A percentile compares a stretch with the other conserved stretches of the same genome.
Conservation (phyloP, 2,329 filamentous ascomycete genomes). For the Verticillium longisporum region DNA sequence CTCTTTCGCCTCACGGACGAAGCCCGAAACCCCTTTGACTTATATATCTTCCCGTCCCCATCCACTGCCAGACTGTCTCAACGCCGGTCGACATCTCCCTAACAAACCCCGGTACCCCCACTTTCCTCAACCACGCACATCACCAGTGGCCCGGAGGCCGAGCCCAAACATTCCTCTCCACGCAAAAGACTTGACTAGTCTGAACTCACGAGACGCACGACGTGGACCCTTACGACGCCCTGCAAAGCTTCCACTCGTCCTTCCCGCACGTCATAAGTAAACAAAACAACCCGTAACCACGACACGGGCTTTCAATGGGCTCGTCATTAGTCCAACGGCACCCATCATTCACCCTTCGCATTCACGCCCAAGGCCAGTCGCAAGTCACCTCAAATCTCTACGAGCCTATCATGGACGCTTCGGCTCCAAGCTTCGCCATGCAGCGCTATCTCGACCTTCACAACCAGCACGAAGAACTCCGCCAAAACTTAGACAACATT, state of each 20-base stretch:
- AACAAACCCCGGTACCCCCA: neutral
- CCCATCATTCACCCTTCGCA: constrained; percentile 9
- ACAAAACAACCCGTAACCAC: neutral
- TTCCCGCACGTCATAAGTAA: neutral
- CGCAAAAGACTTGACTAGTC: neutral
- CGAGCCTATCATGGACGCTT: constrained; percentile 12
- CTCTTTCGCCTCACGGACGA: neutral
- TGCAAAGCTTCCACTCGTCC: neutral
- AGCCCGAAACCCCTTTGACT: neutral
- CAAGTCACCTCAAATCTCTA: constrained; percentile 2
- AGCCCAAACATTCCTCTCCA: neutral
- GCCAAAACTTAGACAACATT: constrained; percentile 43
- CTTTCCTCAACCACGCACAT: neutral
- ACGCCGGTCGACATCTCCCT: neutral
- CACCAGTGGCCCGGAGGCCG: too few species aligned
- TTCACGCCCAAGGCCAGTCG: constrained; percentile 7
- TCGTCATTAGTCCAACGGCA: constrained; percentile 10
- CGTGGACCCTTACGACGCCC: constrained; percentile 1
- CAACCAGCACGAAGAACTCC: constrained; percentile 47
- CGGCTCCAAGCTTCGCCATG: constrained; percentile 40
- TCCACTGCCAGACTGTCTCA: neutral
- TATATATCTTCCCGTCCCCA: neutral
- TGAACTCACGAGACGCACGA: neutral
- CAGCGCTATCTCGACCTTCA: constrained; percentile 48
- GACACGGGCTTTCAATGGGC: constrained; percentile 10